A percentile compares a stretch with the other conserved stretches of the same genome.
Conservation (phyloP, 805 yeast genomes). For the Saccharomycopsis sp. region DNA sequence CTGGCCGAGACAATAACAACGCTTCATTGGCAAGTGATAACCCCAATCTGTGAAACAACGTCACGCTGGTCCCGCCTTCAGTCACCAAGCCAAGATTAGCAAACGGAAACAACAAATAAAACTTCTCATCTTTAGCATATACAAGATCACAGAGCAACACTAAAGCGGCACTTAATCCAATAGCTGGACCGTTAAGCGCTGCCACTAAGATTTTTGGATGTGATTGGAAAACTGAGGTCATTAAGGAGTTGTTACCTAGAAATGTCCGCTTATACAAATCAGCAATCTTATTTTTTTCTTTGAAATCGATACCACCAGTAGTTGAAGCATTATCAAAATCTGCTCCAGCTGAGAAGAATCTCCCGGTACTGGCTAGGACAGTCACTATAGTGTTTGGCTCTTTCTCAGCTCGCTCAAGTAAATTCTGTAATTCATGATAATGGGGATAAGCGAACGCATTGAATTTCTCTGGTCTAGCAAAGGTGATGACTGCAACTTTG, state of each 20-base stretch:
- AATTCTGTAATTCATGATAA: constrained; percentile 50
- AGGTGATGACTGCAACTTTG: constrained; percentile 32
- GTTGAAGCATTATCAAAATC: constrained; percentile 29
- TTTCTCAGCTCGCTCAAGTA: constrained; percentile 52
- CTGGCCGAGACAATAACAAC: constrained; percentile 58
- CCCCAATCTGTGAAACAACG: constrained; percentile 65
- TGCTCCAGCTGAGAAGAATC: constrained; percentile 81
- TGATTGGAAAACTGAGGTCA: constrained; percentile 59
- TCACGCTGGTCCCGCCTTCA: constrained; percentile 72
- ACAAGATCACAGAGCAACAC: constrained; percentile 68
- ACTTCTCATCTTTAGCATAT: constrained; percentile 53
- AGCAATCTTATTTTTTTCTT: constrained; percentile 9
- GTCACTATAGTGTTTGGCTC: constrained; percentile 59
- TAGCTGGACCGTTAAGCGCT: constrained; percentile 80
- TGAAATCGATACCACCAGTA: constrained; percentile 15
- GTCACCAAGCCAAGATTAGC: constrained; percentile 74
- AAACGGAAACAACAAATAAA: constrained; percentile 64
- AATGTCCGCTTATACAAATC: constrained; percentile 30
- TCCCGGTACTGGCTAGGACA: constrained; percentile 60
- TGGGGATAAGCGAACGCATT: constrained; percentile 66
- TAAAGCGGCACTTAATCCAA: constrained; percentile 69
- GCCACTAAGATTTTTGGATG: constrained; percentile 65
- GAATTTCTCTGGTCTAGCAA: constrained; percentile 29
- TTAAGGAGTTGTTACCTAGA: constrained; percentile 61
- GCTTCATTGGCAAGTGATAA: constrained; percentile 67